These are phyloP conservation scores for Fusarium tuaranense DNA, from an alignment of 2,329 filamentous ascomycete species.

Conservation along the genomic window DNA sequence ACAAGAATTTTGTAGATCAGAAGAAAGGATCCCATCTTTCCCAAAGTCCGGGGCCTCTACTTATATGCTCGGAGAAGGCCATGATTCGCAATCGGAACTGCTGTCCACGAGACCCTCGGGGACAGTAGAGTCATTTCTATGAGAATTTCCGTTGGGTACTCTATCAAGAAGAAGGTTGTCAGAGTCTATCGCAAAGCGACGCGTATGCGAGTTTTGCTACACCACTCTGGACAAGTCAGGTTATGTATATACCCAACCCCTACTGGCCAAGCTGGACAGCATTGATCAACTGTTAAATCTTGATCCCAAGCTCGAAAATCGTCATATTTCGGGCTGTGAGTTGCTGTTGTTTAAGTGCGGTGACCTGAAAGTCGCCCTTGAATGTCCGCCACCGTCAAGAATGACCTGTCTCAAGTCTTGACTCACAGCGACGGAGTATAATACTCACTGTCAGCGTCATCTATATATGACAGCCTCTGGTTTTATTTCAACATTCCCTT, in stretches of 20 bases:
- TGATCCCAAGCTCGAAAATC: not conserved
- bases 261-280: not conserved
- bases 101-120: too few species aligned
- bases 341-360: not conserved
- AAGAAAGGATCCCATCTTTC: not conserved
- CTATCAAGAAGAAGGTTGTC: not conserved
- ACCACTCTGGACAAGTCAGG: not conserved
- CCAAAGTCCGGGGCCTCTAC: not conserved
- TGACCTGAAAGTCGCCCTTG: not conserved
- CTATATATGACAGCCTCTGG: not conserved
- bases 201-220: not conserved
- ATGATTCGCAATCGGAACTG: not conserved
- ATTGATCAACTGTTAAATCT: not conserved
- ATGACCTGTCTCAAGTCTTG: not conserved
- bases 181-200: not conserved
- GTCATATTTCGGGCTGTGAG: not conserved
- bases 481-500: not conserved
- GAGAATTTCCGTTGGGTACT: not conserved
- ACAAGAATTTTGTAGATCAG: not conserved
- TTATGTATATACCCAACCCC: not conserved
- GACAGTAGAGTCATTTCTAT: not conserved
- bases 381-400: not conserved
- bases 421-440: not conserved
- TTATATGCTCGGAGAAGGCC: not conserved
- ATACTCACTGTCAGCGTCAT: not conserved